Conservation (phyloP, 2,329 filamentous ascomycete species). For the Fusarium verrucosum region DNA sequence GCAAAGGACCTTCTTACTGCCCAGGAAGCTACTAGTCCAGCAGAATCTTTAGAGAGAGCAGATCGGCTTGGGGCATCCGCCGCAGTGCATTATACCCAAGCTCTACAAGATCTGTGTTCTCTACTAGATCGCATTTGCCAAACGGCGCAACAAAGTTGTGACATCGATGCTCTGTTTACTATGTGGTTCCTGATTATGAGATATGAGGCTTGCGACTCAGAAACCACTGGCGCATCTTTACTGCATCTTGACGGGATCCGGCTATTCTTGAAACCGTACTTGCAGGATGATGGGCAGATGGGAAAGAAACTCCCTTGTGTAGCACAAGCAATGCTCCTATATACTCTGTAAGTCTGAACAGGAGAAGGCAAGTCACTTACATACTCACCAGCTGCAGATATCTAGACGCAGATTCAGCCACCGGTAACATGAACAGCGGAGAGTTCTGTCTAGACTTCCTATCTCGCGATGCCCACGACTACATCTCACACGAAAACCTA, state of each 20-base stretch:
- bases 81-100: constrained; percentile 21
- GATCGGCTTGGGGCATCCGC: constrained; percentile 11
- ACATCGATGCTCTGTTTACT: constrained; percentile 32
- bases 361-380: rapidly evolving
- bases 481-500: constrained; percentile 36
- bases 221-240: constrained; percentile 21
- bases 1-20: constrained; percentile 19
- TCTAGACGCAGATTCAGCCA: constrained; percentile 34
- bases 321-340: constrained; percentile 32
- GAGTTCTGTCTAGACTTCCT: constrained; percentile 34
- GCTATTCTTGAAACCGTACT: constrained; percentile 26
- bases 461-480: constrained; percentile 32
- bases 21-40: neutral
- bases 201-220: constrained; percentile 32
- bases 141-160: neutral
- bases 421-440: constrained; percentile 21
- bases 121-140: constrained; percentile 25
- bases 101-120: constrained; percentile 35
- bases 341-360: constrained; percentile 20
- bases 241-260: constrained; percentile 36
- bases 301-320: constrained; percentile 19
- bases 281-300: constrained; percentile 4
- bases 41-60: neutral
- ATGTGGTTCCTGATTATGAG: constrained; percentile 40
- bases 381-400: constrained; percentile 7